Evolutionary conservation across 2,329 filamentous ascomycete species (phyloP).

Genomic region (Aspergillus nomiae): DNA sequence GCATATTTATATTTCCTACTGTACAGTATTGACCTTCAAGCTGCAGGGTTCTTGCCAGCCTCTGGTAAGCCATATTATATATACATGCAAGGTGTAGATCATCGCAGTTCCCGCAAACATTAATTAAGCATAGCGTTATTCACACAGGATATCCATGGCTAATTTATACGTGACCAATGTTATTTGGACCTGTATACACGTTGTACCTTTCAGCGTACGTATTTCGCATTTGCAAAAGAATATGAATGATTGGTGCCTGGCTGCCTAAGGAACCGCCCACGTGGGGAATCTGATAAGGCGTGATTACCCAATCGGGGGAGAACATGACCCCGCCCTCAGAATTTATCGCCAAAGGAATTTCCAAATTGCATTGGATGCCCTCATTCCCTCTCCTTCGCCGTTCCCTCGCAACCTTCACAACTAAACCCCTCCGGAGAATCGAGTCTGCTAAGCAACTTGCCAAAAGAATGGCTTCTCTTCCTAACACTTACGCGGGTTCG

Average conservation of each 20-base stretch:
- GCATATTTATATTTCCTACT: too few species aligned
- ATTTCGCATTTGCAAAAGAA: too few species aligned
- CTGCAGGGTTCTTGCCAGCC: too few species aligned
- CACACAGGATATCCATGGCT: too few species aligned
- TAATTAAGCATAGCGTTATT: too few species aligned
- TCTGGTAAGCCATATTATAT: too few species aligned
- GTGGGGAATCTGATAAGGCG: conserved; percentile 24
- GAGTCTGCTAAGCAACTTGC: conserved; percentile 37
- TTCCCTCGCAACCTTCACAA: conserved; percentile 16
- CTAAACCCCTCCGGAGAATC: conserved; percentile 32
- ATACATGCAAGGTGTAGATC: too few species aligned
- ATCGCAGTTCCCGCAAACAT: too few species aligned
- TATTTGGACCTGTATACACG: too few species aligned
- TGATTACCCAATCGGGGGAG: conserved; percentile 26
- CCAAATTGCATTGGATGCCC: conserved; percentile 12
- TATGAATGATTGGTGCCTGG: conserved; percentile 4
- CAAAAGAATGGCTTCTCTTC: conserved; percentile 55
- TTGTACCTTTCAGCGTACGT: too few species aligned
- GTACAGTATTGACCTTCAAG: too few species aligned
- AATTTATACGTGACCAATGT: too few species aligned
- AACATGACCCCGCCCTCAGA: conserved; percentile 21
- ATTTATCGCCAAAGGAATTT: conserved; percentile 19
- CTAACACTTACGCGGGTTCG: conserved; percentile 60
- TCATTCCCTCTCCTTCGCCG: conserved; percentile 4
- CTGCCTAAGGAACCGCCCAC: conserved; percentile 27